Evolutionary conservation across 495 filamentous ascomycete species (phyloP), one percentile per base, ranked within the genome.

Genomic region (Tuber aestivum): DNA sequence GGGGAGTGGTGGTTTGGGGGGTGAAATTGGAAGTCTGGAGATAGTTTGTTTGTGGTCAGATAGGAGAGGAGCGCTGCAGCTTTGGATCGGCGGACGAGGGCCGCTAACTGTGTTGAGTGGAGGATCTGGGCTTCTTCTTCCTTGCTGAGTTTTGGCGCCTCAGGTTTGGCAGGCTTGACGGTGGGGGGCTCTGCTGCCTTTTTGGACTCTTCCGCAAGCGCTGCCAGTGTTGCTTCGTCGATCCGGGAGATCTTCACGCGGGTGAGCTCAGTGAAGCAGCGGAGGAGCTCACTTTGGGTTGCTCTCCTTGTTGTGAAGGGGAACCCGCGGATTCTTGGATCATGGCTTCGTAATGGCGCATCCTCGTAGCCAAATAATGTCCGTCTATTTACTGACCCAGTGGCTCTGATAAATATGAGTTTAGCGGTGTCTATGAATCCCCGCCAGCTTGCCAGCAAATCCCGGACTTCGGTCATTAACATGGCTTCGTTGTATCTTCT

Each of bases 221-320:
- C 84, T 12, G 85, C 85, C 35, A 89, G 85, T 10, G 86, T 87
- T 37, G 84, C 86, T 84, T 92, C 87, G 76, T 91, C 87, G 44
- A 98, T 87, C 71, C 91, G 88, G 75, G 89, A 91, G 70, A 97
- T 86, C 84, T 99, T 97, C 16, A 96, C 88, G 2, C 95, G 87
- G 0, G 95, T 99, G 9, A 99, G 86, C 83, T 99, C 96, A 75
- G 94, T 91, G 80, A 97, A 99, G 70, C 90, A 89, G 32, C 94
- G 89, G 92, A 97, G 94, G 1, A 99, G 90, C 84, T 99, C 95
- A 45, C 90, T 92, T 78, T 99, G 94, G 0, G 95, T 99, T 4
- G 95, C 94, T 38, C 95, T 87, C n/a, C 95, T 89, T 16, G 95
- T 99, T 84, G 88, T 96, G 84, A 99, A 98, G 0, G 95, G 95